A percentile compares a stretch with the other conserved stretches of the same genome.
phyloP scores from a whole-genome alignment of 129 eudicot genomes.

The Daucus carota region DH1_v3.0 NC_030384.2:41505001-41505500 shows the following conservation, averaged over 20 bases:
- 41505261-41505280: conserved; percentile 58
- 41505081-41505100: conserved; percentile 64
- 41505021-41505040: conserved; percentile 60
- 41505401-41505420: conserved; percentile 76
- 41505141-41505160: conserved; percentile 56
- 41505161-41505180: conserved; percentile 51
- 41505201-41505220: conserved; percentile 65
- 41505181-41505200: conserved; percentile 80
- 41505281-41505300: conserved; percentile 27
- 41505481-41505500: conserved; percentile 96
- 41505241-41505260: conserved; percentile 77
- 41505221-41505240: conserved; percentile 46
- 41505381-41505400: conserved; percentile 73
- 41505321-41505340: not conserved
- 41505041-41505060: conserved; percentile 42
- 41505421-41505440: conserved; percentile 87
- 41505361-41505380: conserved; percentile 70
- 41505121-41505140: conserved; percentile 42
- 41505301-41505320: conserved; percentile 12
- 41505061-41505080: conserved; percentile 41
- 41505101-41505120: conserved; percentile 67
- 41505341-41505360: conserved; percentile 47
- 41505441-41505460: conserved; percentile 80
- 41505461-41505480: conserved; percentile 93
- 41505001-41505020: conserved; percentile 36